Conservation (phyloP, 2,329 filamentous ascomycete genomes). For the Xylariaceae sp. region DNA sequence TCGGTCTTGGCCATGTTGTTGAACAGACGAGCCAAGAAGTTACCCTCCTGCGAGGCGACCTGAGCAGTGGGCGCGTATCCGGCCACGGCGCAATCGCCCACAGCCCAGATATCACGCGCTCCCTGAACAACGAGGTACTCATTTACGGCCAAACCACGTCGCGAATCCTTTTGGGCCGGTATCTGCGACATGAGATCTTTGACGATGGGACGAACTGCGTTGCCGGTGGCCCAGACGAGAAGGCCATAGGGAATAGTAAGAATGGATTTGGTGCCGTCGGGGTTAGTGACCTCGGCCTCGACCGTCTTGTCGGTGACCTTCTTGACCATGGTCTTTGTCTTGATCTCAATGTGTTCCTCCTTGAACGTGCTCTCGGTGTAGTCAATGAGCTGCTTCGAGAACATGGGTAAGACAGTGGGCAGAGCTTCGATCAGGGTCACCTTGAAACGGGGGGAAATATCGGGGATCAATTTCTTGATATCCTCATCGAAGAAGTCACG, state of each 20-base stretch:
- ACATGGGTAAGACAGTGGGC: slow-evolving; percentile 93
- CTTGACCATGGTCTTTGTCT: slow-evolving; percentile 99
- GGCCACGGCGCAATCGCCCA: slow-evolving; percentile 94
- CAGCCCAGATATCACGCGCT: slow-evolving; percentile 93
- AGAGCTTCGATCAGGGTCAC: slow-evolving; percentile 97
- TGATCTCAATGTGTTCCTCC: slow-evolving; percentile 96
- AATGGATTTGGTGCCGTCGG: slow-evolving; percentile 78
- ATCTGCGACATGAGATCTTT: slow-evolving; percentile 90
- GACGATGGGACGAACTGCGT: slow-evolving; percentile 84
- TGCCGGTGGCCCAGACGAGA: slow-evolving; percentile 97
- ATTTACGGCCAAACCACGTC: slow-evolving; percentile 92
- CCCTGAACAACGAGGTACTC: slow-evolving; percentile 99
- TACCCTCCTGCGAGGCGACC: slow-evolving; percentile 92
- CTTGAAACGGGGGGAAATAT: slow-evolving; percentile 91
- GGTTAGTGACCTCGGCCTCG: slow-evolving; percentile 77
- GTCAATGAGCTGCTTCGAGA: slow-evolving; percentile 98
- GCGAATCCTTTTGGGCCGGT: slow-evolving; percentile 90
- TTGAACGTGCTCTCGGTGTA: slow-evolving; percentile 99
- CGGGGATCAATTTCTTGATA: slow-evolving; percentile 95
- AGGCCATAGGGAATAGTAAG: slow-evolving; percentile 89
- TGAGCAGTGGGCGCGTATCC: slow-evolving; percentile 98
- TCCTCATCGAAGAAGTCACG: slow-evolving; percentile 99
- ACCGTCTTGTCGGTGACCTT: slow-evolving; percentile 90
- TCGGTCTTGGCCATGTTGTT: slow-evolving; percentile 99
- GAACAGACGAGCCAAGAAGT: slow-evolving; percentile 91